A percentile compares a stretch with the other conserved stretches of the same genome.
Conservation (phyloP, 2,329 filamentous ascomycete species). For the Verticillium longisporum region DNA sequence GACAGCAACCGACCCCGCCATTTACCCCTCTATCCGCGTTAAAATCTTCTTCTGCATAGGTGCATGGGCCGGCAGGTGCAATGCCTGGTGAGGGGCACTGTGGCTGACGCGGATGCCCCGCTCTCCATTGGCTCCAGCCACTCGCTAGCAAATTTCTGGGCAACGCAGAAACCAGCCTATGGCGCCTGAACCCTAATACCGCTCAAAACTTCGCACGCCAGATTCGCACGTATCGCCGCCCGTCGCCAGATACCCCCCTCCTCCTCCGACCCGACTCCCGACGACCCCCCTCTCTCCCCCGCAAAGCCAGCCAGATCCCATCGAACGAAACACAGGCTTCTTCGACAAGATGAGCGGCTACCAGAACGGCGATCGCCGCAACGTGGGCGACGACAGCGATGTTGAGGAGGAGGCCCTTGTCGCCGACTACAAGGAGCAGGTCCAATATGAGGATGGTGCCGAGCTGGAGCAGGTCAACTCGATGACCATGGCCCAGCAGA, state of each 20-base stretch:
- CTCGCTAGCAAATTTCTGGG: not conserved
- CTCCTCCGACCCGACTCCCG: constrained; percentile 2
- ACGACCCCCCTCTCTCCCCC: not conserved
- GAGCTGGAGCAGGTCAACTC: constrained; percentile 69
- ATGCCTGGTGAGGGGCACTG: not conserved
- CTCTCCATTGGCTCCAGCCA: not conserved
- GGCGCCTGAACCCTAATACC: not conserved
- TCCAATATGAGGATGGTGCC: constrained; percentile 81
- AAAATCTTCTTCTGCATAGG: not conserved
- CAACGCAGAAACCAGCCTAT: not conserved
- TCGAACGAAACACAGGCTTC: not conserved
- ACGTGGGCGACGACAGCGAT: constrained; percentile 77
- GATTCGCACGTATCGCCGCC: not conserved
- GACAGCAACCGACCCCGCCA: not conserved
- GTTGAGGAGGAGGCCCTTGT: constrained; percentile 93
- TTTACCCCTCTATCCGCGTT: not conserved
- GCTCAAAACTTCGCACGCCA: not conserved
- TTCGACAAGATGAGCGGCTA: constrained; percentile 47
- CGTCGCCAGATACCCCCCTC: not conserved
- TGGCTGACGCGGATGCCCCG: not conserved
- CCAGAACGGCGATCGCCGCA: constrained; percentile 55
- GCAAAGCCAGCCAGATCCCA: not conserved
- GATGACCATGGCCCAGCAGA: constrained; percentile 63
- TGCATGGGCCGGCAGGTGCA: not conserved
- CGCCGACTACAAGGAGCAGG: constrained; percentile 93